A percentile compares a stretch with the other conserved stretches of the same genome.
Evolutionary conservation across 805 yeast genomes (phyloP).

Genomic region (Spathaspora sp.): DNA sequence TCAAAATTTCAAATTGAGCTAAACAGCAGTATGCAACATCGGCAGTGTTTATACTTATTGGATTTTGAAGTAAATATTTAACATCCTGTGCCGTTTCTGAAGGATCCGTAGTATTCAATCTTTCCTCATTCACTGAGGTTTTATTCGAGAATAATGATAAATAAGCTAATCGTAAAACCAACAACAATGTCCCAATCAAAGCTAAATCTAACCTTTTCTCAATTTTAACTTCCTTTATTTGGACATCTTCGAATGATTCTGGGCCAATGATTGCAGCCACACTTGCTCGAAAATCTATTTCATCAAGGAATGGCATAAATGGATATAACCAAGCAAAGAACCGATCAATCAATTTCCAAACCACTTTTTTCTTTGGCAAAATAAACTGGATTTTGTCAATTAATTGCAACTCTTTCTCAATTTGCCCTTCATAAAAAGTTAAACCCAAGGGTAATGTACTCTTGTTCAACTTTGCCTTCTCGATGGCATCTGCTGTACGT

Average conservation of each 20-base stretch:
- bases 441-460: constrained; percentile 25
- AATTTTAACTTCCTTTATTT: constrained; percentile 22
- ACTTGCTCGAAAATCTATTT: constrained; percentile 25
- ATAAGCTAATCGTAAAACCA: constrained; percentile 40
- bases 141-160: constrained; percentile 35
- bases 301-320: constrained; percentile 45
- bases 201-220: constrained; percentile 40
- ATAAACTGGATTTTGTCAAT: constrained; percentile 31
- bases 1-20: constrained; percentile 48
- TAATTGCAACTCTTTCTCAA: constrained; percentile 24
- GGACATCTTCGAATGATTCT: constrained; percentile 19
- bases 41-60: constrained; percentile 43
- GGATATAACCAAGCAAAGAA: constrained; percentile 45
- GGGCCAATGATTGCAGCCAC: constrained; percentile 33
- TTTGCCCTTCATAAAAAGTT: constrained; percentile 29
- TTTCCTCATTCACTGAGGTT: constrained; percentile 23
- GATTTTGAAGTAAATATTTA: constrained; percentile 41
- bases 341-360: constrained; percentile 39
- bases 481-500: constrained; percentile 9
- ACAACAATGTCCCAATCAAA: constrained; percentile 34
- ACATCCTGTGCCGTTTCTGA: constrained; percentile 20
- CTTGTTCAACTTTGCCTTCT: constrained; percentile 12
- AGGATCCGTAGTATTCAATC: constrained; percentile 19
- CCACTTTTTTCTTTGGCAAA: constrained; percentile 35
- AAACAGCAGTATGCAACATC: constrained; percentile 53